Evolutionary conservation across 768 basidiomycete genomes (phyloP), one percentile per base, ranked within the genome.

Genomic region (Sarcomyxa edulis): DNA sequence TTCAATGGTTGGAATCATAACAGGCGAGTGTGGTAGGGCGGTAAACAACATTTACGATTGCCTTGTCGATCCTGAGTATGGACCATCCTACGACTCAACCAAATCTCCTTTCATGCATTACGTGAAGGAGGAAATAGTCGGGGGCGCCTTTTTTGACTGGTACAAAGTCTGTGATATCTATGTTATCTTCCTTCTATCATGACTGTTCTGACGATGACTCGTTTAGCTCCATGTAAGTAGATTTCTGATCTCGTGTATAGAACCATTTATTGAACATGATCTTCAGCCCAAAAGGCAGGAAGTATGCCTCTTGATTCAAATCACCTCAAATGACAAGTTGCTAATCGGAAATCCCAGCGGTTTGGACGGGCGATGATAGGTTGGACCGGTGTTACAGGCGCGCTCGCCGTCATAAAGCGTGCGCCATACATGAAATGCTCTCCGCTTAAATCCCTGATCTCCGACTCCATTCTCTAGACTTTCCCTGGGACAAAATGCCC

Each of bases 401-500:
- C 24, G 8, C 15, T 18, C n/a, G 20, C 16, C 35, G 10, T 42
- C 3, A 15, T 40, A n/a, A 25, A 37, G 6, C 18, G 41, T 42
- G 16, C 11, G 41, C 23, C 12, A 28, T 12, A 19, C 16, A 11
- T 5, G 9, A 6, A 37, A 9, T 18, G 10, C 23, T 6, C 22
- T 12, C 7, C 16, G n/a, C 21, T 1, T 11, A 27, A 4, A 15
- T 24, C 19, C 19, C n/a, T 14, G n/a, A n/a, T n/a, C n/a, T 23
- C 12, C 21, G 25, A 7, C 30, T 7, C 14, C 9, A 4, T 16
- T 33, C 24, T 14, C 15, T 23, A 62, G 61, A 37, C 3, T 59
- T 49, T 37, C 53, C 54, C 5, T 63, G 61, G 60, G 27, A 44
- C 10, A 39, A 45, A 14, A 39, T 54, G 15, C 43, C 49, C 2